Evolutionary conservation across 805 yeast species (phyloP).

Genomic region (Clavispora carvajalis): DNA sequence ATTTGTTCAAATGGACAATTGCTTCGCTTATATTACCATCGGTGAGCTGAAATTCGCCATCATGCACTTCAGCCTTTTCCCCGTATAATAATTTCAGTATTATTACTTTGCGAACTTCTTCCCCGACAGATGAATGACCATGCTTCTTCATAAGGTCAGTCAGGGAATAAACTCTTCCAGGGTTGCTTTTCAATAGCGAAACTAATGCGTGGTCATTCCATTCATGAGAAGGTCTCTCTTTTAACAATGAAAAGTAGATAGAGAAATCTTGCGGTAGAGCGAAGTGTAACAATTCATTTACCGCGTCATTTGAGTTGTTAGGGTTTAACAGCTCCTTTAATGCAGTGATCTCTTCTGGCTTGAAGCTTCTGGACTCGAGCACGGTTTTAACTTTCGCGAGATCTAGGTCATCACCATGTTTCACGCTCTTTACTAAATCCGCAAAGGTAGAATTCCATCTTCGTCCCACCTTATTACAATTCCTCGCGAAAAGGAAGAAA

Average conservation of each 20-base stretch:
- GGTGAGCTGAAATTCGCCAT: conserved; percentile 18
- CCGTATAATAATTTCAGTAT: conserved; percentile 34
- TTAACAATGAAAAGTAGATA: conserved; percentile 19
- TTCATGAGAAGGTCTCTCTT: conserved; percentile 5
- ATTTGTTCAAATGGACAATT: conserved; percentile 7
- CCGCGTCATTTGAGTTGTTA: conserved; percentile 6
- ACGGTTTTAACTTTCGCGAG: background rate
- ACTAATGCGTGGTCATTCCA: conserved; percentile 13
- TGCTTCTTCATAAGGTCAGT: conserved; percentile 41
- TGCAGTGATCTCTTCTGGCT: conserved; percentile 3
- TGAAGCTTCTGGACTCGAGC: background rate
- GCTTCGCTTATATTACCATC: conserved; percentile 11
- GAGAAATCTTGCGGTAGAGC: conserved; percentile 24
- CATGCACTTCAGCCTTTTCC: conserved; percentile 30
- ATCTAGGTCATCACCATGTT: background rate
- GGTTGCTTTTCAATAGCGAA: conserved; percentile 29
- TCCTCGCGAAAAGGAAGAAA: background rate
- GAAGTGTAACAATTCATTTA: conserved; percentile 16
- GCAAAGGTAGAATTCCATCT: background rate
- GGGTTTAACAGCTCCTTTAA: conserved; percentile 6
- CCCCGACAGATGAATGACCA: conserved; percentile 14
- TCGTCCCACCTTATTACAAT: background rate
- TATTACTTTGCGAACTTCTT: conserved; percentile 20
- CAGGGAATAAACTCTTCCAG: conserved; percentile 49
- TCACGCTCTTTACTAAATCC: background rate